Evolutionary conservation across 179 eudicot species (phyloP), one percentile per base, ranked within the genome.

Genomic region (Heliamphora pulchella): DNA sequence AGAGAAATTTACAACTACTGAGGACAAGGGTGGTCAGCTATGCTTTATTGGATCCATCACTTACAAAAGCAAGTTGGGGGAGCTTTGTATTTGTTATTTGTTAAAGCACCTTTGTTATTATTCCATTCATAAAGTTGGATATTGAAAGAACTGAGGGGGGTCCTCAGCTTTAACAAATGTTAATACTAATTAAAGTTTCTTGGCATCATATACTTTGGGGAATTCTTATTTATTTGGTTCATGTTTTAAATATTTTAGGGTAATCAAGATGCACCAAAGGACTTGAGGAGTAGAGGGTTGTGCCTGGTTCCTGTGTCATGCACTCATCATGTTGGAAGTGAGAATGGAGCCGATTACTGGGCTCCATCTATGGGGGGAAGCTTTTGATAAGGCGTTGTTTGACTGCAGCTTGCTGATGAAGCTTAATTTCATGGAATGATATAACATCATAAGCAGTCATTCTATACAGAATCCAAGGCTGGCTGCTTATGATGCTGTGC

Each of bases 271-370:
- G 88, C 50, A 71, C 55, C 59, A 51, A 90, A 70, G 79, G 98
- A 94, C 80, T 86, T 93, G 87, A 89, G 86, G 84, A 92, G 97
- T 83, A 87, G 89, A 86, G 98, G 98, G 48, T 65, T 95, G 79
- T 92, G 98, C 81, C 87, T 95, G 90, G 98, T 95, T 81, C 98
- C 98, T 10, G 78, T 89, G 43, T 90, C 97, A 39, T 90, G 90
- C 87, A 89, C 92, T 53, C 93, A 89, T 39, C 87, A 91, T 39
- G 86, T 89, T 47, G 95, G 89, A 76, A 88, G 74, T 78, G 93
- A 91, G 66, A 91, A 83, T 84, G 96, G 95, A 80, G 91, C 93
- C 39, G 94, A 94, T 77, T 95, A 90, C 85, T 95, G 98, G 97
- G 90, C 97, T 78, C 91, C 93, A 77, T 84, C 94, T 68, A 85